Base-by-base conservation (phyloP, 179 eudicot species). In the Beta corolliflora region DNA sequence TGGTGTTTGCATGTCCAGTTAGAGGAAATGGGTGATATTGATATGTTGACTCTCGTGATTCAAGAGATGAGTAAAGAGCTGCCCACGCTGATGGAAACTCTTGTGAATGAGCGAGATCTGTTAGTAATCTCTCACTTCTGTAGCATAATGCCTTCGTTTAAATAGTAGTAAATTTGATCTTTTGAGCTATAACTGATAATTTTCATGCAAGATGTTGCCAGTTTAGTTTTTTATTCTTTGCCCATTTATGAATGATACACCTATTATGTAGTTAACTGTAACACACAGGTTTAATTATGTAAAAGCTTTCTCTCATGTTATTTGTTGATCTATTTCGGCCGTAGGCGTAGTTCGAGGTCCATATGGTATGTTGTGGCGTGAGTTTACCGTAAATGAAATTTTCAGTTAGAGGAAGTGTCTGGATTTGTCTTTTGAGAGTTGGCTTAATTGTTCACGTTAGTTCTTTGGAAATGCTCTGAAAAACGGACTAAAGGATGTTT, bases 31-130 rank as follows among this genome's bases (percentile, higher is more conserved):
- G 88, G 92, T 82, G 98, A 96, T 82, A 89, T 81, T 74, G 99
- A 96, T 81, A 92, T 96, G 99, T 76, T 96, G 86, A 96, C 99
- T 64, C 96, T 94, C 41, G 93, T 91, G 81, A 92, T 92, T 85
- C 92, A 94, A 91, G 98, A 96, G 88, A 89, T 94, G 96, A 94
- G 98, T 91, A 96, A 94, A 87, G 83, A 91, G 67, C 92, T 90
- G 80, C 99, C 99, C 6, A 92, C 97, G 75, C 79, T 96, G 21
- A 89, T 94, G 98, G 94, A 94, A 86, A 96, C 98, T 79, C 94
- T 96, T 74, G 98, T 96, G 71, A 90, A 89, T 81, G 99, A 96
- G 81, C 90, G 99, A 78, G 99, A 94, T 86, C 89, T 79, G 99
- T 96, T 75, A 94, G 97, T 85, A 50, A 83, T 80, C 78, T 81